A percentile compares a stretch with the other conserved stretches of the same genome.
Conservation (phyloP, 768 basidiomycete species). For the Clavaria fumosa region DNA sequence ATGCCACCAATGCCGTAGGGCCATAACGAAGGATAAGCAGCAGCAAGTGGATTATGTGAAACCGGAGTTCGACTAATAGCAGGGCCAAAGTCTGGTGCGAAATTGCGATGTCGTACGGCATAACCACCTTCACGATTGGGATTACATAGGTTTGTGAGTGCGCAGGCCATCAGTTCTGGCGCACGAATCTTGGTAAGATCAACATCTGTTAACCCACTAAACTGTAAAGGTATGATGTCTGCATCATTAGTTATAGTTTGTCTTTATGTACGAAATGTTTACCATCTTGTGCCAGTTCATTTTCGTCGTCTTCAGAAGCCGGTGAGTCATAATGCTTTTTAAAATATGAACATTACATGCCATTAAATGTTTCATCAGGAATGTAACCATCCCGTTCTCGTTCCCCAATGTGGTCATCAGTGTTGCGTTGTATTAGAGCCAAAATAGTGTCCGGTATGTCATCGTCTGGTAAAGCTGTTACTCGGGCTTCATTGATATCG, state of each 20-base stretch:
- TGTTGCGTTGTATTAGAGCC: not conserved
- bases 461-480: slow-evolving; percentile 15
- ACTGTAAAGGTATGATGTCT: slow-evolving; percentile 13
- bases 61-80: slow-evolving; percentile 9
- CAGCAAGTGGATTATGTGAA: slow-evolving; percentile 16
- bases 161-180: slow-evolving; percentile 4
- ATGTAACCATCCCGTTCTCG: slow-evolving; percentile 9
- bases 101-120: slow-evolving; percentile 10
- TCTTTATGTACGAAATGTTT: not conserved
- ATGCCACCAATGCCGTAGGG: not conserved
- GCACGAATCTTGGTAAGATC: slow-evolving; percentile 13
- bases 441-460: slow-evolving; percentile 4
- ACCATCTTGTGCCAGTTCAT: not conserved
- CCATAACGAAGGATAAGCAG: not conserved
- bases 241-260: too few species aligned
- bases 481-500: slow-evolving; percentile 10
- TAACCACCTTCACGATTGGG: not conserved
- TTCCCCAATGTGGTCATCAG: slow-evolving; percentile 1
- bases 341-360: not conserved
- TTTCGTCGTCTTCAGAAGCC: not conserved
- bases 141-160: not conserved
- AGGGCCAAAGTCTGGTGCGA: slow-evolving; percentile 18
- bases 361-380: not conserved
- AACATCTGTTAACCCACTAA: slow-evolving; percentile 13
- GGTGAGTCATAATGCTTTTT: not conserved